Evolutionary conservation across 2,329 filamentous ascomycete genomes (phyloP).

Genomic region (Talaromyces atroroseus): DNA sequence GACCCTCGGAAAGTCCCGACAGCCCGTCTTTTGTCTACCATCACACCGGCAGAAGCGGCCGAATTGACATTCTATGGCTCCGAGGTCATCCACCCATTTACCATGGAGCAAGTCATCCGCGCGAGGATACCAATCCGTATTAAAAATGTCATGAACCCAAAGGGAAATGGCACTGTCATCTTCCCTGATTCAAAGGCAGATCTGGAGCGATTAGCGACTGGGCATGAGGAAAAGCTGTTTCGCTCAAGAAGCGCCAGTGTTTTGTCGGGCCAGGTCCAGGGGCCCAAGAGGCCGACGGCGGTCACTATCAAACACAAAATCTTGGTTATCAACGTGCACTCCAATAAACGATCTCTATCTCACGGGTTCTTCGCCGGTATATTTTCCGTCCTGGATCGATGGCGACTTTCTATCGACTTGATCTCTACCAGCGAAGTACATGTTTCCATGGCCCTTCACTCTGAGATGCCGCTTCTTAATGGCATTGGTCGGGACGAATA

Average conservation of each 20-base stretch:
- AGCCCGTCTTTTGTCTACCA: constrained; percentile 77
- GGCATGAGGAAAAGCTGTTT: constrained; percentile 54
- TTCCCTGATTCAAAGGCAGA: constrained; percentile 65
- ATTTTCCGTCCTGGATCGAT: constrained; percentile 82
- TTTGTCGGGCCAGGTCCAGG: constrained; percentile 43
- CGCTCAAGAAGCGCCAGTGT: constrained; percentile 44
- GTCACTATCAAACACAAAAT: constrained; percentile 98
- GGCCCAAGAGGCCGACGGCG: constrained; percentile 72
- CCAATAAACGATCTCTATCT: constrained; percentile 91
- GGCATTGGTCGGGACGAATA: constrained; percentile 44
- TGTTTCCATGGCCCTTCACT: constrained; percentile 93
- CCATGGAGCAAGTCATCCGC: constrained; percentile 84
- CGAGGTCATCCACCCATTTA: constrained; percentile 97
- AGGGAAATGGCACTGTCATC: constrained; percentile 57
- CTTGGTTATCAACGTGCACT: constrained; percentile 95
- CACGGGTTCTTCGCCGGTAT: constrained; percentile 95
- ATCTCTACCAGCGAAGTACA: constrained; percentile 97
- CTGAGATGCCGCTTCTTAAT: constrained; percentile 55
- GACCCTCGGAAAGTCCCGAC: constrained; percentile 89
- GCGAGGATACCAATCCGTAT: constrained; percentile 63
- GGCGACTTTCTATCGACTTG: constrained; percentile 85
- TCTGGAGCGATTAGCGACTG: constrained; percentile 44
- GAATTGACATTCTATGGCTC: constrained; percentile 92
- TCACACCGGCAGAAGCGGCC: constrained; percentile 90
- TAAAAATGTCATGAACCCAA: constrained; percentile 65